These are phyloP conservation scores for Heterobasidion occidentale DNA, from an alignment of 1,284 basidiomycete genomes.

Conservation along the genomic window DNA sequence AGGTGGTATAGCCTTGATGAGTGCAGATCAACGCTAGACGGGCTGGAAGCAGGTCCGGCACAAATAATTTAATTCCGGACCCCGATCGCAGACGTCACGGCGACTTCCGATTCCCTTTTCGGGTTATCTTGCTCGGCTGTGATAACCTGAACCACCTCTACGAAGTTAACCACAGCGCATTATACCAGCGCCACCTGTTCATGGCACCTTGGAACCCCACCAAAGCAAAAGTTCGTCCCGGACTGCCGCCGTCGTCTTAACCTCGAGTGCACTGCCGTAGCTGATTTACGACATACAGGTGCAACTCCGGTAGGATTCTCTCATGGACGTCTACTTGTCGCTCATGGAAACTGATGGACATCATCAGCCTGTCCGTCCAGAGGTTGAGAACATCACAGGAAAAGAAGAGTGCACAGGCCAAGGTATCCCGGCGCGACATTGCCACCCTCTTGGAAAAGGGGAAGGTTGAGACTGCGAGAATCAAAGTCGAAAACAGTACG, in stretches of 20 bases:
- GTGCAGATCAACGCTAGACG: too few species aligned
- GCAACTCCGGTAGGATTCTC: constrained; percentile 48
- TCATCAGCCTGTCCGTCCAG: constrained; percentile 77
- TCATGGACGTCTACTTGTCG: background rate
- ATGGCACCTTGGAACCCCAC: constrained; percentile 47
- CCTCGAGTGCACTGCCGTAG: too few species aligned
- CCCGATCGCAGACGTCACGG: too few species aligned
- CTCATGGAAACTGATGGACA: constrained; percentile 5
- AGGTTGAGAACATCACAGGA: constrained; percentile 85
- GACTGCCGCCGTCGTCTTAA: too few species aligned
- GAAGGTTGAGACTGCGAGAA: constrained; percentile 76
- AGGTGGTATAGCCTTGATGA: too few species aligned
- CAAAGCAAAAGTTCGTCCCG: constrained; percentile 54
- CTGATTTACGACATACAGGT: constrained; percentile 32
- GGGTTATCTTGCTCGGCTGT: too few species aligned
- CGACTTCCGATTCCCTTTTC: background rate
- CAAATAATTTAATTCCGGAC: too few species aligned
- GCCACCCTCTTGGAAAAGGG: constrained; percentile 71
- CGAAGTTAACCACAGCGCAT: too few species aligned
- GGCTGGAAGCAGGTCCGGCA: too few species aligned
- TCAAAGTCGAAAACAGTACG: constrained; percentile 77
- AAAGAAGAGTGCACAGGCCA: constrained; percentile 91
- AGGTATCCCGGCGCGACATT: constrained; percentile 73
- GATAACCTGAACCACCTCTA: too few species aligned
- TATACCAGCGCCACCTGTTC: background rate